A percentile compares a stretch with the other conserved stretches of the same genome.
These are phyloP conservation scores for Pyrenophora tritici-repentis DNA, from an alignment of 2,329 filamentous ascomycete species.

Conservation along the genomic window DNA sequence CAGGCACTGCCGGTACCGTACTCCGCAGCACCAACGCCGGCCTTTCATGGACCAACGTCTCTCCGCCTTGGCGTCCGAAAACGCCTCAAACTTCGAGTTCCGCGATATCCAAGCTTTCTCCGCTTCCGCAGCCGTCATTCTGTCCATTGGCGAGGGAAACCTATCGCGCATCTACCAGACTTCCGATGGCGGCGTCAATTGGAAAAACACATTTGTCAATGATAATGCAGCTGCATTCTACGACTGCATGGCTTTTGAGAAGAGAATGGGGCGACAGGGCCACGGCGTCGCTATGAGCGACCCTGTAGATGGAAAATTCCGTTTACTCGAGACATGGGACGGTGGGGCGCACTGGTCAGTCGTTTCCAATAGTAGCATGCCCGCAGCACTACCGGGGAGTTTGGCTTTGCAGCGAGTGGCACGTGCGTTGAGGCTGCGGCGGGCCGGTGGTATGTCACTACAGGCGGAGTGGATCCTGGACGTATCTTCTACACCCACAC, in stretches of 20 bases:
- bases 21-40: slow-evolving; percentile 32
- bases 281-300: slow-evolving; percentile 37
- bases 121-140: slow-evolving; percentile 19
- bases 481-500: slow-evolving; percentile 28
- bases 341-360: slow-evolving; percentile 29
- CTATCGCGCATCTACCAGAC: slow-evolving; percentile 33
- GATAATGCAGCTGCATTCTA: slow-evolving; percentile 33
- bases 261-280: slow-evolving; percentile 2
- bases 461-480: slow-evolving; percentile 32
- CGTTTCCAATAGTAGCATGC: slow-evolving; percentile 18
- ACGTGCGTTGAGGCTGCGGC: slow-evolving; percentile 36
- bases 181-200: slow-evolving; percentile 25
- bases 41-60: slow-evolving; percentile 32
- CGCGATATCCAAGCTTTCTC: slow-evolving; percentile 38
- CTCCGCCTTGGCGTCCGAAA: slow-evolving; percentile 25
- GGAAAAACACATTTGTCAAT: slow-evolving; percentile 33
- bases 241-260: slow-evolving; percentile 38
- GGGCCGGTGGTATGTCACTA: slow-evolving; percentile 36
- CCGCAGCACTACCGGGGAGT: slow-evolving; percentile 28
- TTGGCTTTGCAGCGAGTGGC: slow-evolving; percentile 34
- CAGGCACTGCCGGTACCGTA: slow-evolving; percentile 35
- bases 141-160: slow-evolving; percentile 36
- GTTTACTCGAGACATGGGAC: slow-evolving; percentile 36
- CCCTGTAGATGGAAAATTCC: slow-evolving; percentile 35
- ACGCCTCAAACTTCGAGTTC: slow-evolving; percentile 30